Evolutionary conservation across 805 yeast species (phyloP), one percentile per base, ranked within the genome.

Genomic region (Saccharomycopsis guyanensis): DNA sequence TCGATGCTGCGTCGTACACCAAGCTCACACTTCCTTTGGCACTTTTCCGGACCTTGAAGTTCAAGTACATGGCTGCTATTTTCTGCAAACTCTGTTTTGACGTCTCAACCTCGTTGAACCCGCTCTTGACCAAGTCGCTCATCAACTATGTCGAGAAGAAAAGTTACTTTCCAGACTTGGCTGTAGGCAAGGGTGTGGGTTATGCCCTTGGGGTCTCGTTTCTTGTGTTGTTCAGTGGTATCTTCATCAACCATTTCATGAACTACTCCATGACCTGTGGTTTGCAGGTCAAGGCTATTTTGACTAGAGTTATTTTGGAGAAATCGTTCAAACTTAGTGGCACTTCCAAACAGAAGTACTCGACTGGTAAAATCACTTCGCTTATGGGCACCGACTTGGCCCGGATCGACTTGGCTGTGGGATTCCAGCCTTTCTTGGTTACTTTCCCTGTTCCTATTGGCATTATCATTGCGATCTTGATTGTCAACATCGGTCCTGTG

Each of bases 371-470:
- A 45, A 70, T 86, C 49, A 83, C 94, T 12, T 78, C 87, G 3
- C 59, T 85, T 60, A 70, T 86, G 70, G 82, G 89, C 32, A 79
- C 89, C 3, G 95, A 86, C 60, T 68, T 85, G 36, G 73, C 86
- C 15, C 74, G 91, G 55, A 72, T 86, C 43, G 93, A 84, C 59
- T 66, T 80, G 53, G 86, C 86, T 16, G 61, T 76, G 40, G 76
- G 75, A 3, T 79, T 78, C 56, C 76, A 76, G 55, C 78, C 82
- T 2, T 72, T 77, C 55, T 61, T 76, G 8, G 52, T 77, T 48
- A 65, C 75, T 15, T 68, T 80, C 55, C 82, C 85, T 0, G 56
- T 80, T n/a, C 77, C 86, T 3, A 65, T 82, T 40, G 70, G 68
- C n/a, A 73, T 82, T 48, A 68, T 82, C 27, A 69, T 85, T 47